These are phyloP conservation scores for Gymnopilus dilepis DNA, from an alignment of 768 basidiomycete genomes.

Conservation along the genomic window DNA sequence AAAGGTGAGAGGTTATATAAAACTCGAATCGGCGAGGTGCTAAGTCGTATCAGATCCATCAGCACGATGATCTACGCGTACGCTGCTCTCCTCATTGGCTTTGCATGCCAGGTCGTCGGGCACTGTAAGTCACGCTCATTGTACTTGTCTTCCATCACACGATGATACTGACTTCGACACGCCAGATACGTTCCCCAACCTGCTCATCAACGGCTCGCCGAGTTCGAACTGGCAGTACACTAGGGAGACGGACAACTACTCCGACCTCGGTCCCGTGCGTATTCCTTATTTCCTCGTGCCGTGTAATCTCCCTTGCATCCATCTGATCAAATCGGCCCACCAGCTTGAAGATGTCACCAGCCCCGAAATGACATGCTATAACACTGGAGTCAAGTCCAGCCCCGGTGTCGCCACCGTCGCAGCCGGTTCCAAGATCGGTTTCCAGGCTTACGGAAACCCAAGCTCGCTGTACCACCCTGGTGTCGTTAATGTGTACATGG, in stretches of 20 bases:
- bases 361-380: conserved; percentile 51
- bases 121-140: not conserved
- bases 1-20: not conserved
- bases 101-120: conserved; percentile 4
- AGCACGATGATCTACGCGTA: not conserved
- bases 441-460: conserved; percentile 45
- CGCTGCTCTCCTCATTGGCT: not conserved
- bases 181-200: conserved; percentile 49
- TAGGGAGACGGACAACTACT: conserved; percentile 50
- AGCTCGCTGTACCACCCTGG: conserved; percentile 47
- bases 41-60: not conserved
- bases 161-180: not conserved
- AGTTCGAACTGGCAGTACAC: conserved; percentile 46
- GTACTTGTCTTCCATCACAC: no score
- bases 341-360: conserved; percentile 50
- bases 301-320: no score
- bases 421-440: conserved; percentile 50
- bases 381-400: conserved; percentile 40
- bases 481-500: conserved; percentile 47
- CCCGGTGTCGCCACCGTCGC: conserved; percentile 47
- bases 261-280: conserved; percentile 41
- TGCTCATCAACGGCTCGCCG: conserved; percentile 43
- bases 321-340: not conserved
- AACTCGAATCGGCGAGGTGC: not conserved
- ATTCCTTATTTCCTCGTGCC: not conserved